phyloP scores from a whole-genome alignment of 495 filamentous ascomycete species.

The Parathielavia hyrcaniae region DNA sequence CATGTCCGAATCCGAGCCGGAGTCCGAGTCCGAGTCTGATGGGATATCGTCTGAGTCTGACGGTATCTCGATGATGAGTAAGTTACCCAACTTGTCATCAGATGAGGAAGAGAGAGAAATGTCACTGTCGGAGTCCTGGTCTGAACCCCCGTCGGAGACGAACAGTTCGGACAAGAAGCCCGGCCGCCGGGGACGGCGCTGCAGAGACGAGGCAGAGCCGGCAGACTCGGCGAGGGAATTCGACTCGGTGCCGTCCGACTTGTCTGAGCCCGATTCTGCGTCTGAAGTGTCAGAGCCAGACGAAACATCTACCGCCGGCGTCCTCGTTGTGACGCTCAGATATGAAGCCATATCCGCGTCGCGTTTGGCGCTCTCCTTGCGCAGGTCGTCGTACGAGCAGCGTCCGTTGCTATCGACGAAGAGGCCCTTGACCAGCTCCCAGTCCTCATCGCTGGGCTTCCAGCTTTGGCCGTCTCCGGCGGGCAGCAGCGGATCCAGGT shows the following conservation, averaged over 20 bases:
- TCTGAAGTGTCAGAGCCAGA: neutral
- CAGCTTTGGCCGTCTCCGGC: constrained; percentile 10
- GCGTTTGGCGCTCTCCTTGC: constrained; percentile 4
- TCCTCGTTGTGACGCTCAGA: neutral
- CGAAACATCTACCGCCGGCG: neutral
- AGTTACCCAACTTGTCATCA: neutral
- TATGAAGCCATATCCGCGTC: constrained; percentile 19
- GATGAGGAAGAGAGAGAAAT: neutral
- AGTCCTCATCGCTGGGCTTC: constrained; percentile 21
- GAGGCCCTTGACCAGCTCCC: constrained; percentile 20
- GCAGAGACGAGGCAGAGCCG: neutral
- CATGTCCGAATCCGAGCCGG: neutral
- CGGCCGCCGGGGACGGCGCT: neutral
- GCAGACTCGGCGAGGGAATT: neutral
- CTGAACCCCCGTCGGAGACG: neutral
- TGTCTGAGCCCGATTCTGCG: neutral
- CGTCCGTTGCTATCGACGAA: constrained; percentile 23
- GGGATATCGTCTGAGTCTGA: neutral
- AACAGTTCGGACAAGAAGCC: neutral
- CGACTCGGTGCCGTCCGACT: neutral
- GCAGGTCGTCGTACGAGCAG: constrained; percentile 20
- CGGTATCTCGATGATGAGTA: neutral
- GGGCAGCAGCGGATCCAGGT: constrained; percentile 20
- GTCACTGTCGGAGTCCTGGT: too few relatives aligned
- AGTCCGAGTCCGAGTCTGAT: constrained; percentile 5